Percentiles rank a stretch among this genome's conserved stretches.
Conservation (phyloP, 73 alveolate species). For the Symbiodinium pilosum region DNA sequence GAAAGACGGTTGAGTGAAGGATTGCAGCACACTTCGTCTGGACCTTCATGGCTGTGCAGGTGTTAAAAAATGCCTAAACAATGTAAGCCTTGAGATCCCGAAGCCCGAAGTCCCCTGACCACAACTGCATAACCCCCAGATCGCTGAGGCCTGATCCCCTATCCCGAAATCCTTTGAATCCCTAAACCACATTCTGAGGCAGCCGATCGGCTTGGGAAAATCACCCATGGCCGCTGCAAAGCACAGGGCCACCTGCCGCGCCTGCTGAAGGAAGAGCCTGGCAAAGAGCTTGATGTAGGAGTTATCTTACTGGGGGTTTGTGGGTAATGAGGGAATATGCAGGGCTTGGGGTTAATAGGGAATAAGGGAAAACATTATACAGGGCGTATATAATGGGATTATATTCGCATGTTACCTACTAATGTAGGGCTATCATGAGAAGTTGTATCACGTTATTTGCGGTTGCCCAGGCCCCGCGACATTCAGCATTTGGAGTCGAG, state of each 20-base stretch:
- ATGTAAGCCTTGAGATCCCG: neutral
- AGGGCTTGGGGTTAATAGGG: too few relatives aligned
- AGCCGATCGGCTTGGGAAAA: neutral
- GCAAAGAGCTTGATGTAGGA: neutral
- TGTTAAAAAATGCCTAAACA: neutral
- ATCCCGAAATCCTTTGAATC: too few relatives aligned
- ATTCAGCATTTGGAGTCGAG: too few relatives aligned
- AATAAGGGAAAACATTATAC: too few relatives aligned
- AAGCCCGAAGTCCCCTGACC: neutral
- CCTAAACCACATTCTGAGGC: neutral
- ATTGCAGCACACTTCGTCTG: neutral
- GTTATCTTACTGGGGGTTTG: neutral
- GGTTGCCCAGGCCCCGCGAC: too few relatives aligned
- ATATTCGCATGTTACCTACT: too few relatives aligned
- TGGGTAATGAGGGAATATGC: neutral
- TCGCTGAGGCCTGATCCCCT: neutral
- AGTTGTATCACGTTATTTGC: too few relatives aligned
- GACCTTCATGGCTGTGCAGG: neutral
- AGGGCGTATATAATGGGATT: neutral
- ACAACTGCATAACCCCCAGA: neutral
- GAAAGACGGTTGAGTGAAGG: too few relatives aligned
- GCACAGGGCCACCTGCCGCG: constrained; percentile 43
- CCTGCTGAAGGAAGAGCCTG: neutral
- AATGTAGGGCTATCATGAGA: too few relatives aligned
- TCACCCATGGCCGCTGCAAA: neutral